phyloP scores from a whole-genome alignment of 1,284 basidiomycete genomes.

The Tylopilus sp. region DNA sequence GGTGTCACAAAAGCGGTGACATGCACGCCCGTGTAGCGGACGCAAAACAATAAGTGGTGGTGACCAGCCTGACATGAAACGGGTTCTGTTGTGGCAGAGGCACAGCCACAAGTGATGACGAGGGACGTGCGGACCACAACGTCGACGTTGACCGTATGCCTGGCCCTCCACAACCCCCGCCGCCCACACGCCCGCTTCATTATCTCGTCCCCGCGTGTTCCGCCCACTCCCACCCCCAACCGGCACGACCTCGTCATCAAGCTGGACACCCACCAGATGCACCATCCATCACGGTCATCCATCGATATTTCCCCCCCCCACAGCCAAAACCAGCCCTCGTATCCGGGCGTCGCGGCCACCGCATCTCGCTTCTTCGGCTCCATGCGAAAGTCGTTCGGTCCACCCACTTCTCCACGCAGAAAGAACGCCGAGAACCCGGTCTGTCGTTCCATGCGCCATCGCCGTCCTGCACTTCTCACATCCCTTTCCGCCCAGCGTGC shows the following conservation, averaged over 20 bases:
- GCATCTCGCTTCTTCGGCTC: constrained; percentile 33
- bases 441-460: constrained; percentile 5
- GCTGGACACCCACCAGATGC: constrained; percentile 14
- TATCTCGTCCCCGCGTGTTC: background rate
- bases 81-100: too few relatives aligned
- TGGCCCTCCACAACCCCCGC: background rate
- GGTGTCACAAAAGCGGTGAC: background rate
- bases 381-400: constrained; percentile 30
- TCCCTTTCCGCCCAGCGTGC: constrained; percentile 20
- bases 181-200: constrained; percentile 2
- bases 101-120: constrained; percentile 17
- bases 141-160: constrained; percentile 15
- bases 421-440: constrained; percentile 19
- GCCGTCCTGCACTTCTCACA: constrained; percentile 9
- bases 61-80: too few relatives aligned
- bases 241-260: background rate
- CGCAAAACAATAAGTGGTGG: background rate
- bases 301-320: constrained; percentile 6
- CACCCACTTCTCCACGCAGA: constrained; percentile 21
- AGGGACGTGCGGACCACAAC: background rate
- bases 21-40: background rate
- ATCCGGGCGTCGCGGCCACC: constrained; percentile 17
- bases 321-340: background rate
- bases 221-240: background rate
- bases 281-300: constrained; percentile 18